Conservation (phyloP, 257 asterid genomes). For the Misopates orontium region DNA sequence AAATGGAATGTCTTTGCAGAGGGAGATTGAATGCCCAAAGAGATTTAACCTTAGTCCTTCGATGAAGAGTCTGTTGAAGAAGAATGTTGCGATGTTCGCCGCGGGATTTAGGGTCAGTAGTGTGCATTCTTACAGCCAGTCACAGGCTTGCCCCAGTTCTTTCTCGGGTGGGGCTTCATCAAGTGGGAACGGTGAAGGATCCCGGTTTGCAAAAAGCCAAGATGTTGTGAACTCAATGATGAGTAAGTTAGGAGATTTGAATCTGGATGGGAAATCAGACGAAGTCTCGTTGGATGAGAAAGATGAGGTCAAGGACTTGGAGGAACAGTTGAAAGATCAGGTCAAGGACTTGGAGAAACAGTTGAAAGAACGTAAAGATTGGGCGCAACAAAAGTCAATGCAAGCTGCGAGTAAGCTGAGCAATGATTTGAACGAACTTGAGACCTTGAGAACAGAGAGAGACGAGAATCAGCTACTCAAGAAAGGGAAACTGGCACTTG, state of each 20-base stretch:
- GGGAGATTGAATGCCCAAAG: slow-evolving; percentile 88
- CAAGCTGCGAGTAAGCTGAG: slow-evolving; percentile 96
- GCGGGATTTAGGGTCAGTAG: slow-evolving; percentile 86
- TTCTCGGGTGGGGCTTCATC: slow-evolving; percentile 47
- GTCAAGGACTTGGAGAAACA: slow-evolving; percentile 82
- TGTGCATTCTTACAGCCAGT: slow-evolving; percentile 54
- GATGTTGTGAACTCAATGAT: slow-evolving; percentile 76
- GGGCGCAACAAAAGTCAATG: slow-evolving; percentile 98
- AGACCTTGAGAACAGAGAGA: slow-evolving; percentile 83
- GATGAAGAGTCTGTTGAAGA: slow-evolving; percentile 77
- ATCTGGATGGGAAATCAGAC: slow-evolving; percentile 72
- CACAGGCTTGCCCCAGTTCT: slow-evolving; percentile 60
- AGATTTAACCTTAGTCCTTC: slow-evolving; percentile 88
- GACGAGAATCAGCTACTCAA: slow-evolving; percentile 74
- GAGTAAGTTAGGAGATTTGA: slow-evolving; percentile 78
- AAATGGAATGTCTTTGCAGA: slow-evolving; percentile 61
- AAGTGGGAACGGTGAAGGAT: slow-evolving; percentile 41
- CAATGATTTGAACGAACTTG: slow-evolving; percentile 83
- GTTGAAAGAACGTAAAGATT: slow-evolving; percentile 83
- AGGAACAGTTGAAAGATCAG: slow-evolving; percentile 73
- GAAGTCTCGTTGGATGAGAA: slow-evolving; percentile 64
- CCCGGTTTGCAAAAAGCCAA: slow-evolving; percentile 59
- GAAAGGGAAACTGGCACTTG: slow-evolving; percentile 73
- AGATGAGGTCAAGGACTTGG: slow-evolving; percentile 76
- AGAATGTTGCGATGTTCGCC: slow-evolving; percentile 89